phyloP scores from a whole-genome alignment of 768 basidiomycete genomes.

The Amanita pseudoporphyria region DNA sequence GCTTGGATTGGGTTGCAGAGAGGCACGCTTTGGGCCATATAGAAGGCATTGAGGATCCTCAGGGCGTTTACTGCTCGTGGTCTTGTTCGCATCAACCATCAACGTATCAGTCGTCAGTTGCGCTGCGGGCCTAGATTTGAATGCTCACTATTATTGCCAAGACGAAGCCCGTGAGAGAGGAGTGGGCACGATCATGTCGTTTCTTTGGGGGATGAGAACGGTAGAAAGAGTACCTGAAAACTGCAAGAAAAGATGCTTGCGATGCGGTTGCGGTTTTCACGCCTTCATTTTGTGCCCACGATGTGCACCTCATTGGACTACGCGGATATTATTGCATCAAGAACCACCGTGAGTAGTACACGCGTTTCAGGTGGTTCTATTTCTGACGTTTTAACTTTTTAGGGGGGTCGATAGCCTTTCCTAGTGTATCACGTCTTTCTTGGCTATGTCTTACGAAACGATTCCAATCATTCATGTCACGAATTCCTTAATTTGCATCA shows the following conservation, averaged over 20 bases:
- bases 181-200: background rate
- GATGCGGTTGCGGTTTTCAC: background rate
- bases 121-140: background rate
- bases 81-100: background rate
- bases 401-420: background rate
- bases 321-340: slow-evolving; percentile 8
- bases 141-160: background rate
- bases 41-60: slow-evolving; percentile 4
- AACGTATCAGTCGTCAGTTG: background rate
- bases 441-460: background rate
- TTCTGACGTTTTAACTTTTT: background rate
- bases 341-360: background rate
- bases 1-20: background rate
- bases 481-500: background rate
- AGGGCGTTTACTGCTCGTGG: slow-evolving; percentile 4
- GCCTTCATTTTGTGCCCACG: background rate
- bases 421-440: background rate
- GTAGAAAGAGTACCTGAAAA: no score
- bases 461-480: background rate
- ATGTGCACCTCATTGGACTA: background rate
- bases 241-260: background rate
- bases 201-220: background rate
- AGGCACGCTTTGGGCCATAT: background rate
- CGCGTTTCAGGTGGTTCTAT: slow-evolving; percentile 5
- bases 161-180: background rate